phyloP scores from a whole-genome alignment of 2,329 filamentous ascomycete species.

The Fusarium graminum region DNA sequence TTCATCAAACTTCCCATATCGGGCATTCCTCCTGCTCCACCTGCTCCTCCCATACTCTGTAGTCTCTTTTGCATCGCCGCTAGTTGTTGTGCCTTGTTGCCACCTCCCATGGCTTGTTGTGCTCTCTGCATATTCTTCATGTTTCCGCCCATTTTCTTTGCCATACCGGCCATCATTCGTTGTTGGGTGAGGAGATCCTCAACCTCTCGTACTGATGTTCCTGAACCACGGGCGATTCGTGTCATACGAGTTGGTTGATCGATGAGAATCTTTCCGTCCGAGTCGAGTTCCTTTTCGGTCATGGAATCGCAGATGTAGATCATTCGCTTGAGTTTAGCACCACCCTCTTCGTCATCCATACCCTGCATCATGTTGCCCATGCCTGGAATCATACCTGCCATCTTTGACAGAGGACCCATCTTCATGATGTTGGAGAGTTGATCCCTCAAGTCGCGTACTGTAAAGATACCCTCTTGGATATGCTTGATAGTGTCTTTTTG shows the following conservation, averaged over 20 bases:
- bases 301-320: conserved; percentile 99
- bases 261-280: conserved; percentile 93
- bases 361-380: conserved; percentile 93
- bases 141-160: conserved; percentile 97
- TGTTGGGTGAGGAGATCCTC: conserved; percentile 98
- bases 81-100: conserved; percentile 92
- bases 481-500: conserved; percentile 99
- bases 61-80: conserved; percentile 97
- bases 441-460: conserved; percentile 91
- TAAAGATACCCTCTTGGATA: conserved; percentile 96
- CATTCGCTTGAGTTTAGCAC: conserved; percentile 94
- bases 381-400: conserved; percentile 98
- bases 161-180: conserved; percentile 98
- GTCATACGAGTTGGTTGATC: conserved; percentile 95
- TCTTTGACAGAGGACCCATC: conserved; percentile 97
- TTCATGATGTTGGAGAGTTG: conserved; percentile 99
- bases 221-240: conserved; percentile 87
- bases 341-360: conserved; percentile 98
- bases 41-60: conserved; percentile 88
- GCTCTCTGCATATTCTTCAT: conserved; percentile 98
- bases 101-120: conserved; percentile 89
- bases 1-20: conserved; percentile 91
- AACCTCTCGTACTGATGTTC: conserved; percentile 90
- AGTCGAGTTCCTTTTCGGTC: conserved; percentile 95
- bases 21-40: conserved; percentile 76